A percentile compares a stretch with the other conserved stretches of the same genome.
These are phyloP conservation scores for Pleurotus salmoneostramineus DNA, from an alignment of 768 basidiomycete species.

Conservation along the genomic window DNA sequence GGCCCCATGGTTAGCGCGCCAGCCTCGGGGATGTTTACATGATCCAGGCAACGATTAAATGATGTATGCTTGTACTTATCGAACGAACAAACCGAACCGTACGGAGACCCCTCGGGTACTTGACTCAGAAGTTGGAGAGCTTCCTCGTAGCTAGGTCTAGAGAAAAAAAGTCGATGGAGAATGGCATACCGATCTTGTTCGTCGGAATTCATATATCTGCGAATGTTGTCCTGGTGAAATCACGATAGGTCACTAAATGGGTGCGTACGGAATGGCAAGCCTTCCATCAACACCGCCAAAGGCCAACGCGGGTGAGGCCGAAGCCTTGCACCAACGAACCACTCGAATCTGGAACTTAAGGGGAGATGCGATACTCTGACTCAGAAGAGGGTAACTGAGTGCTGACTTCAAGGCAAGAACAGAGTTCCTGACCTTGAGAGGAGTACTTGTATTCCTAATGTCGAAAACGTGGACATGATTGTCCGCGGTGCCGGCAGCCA, in stretches of 20 bases:
- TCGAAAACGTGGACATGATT: slow-evolving; percentile 90
- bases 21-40: too few species aligned
- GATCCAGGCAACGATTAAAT: too few species aligned
- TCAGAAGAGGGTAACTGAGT: neutral
- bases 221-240: too few species aligned
- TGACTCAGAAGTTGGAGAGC: too few species aligned
- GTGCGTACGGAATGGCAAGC: slow-evolving; percentile 89
- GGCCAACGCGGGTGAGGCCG: slow-evolving; percentile 66
- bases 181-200: too few species aligned
- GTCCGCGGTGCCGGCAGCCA: slow-evolving; percentile 93
- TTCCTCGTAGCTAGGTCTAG: too few species aligned
- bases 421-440: slow-evolving; percentile 60
- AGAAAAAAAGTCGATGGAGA: too few species aligned
- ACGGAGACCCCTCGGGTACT: too few species aligned
- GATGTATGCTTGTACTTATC: too few species aligned
- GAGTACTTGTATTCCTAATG: slow-evolving; percentile 72
- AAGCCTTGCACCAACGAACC: slow-evolving; percentile 76
- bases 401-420: neutral
- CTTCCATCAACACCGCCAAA: slow-evolving; percentile 88
- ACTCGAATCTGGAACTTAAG: slow-evolving; percentile 93
- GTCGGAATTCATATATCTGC: too few species aligned
- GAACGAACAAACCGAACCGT: too few species aligned
- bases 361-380: slow-evolving; percentile 76
- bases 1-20: too few species aligned
- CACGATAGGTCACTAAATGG: neutral